These are phyloP conservation scores for Termitomyces sp. DNA, from an alignment of 768 basidiomycete species.

Conservation along the genomic window DNA sequence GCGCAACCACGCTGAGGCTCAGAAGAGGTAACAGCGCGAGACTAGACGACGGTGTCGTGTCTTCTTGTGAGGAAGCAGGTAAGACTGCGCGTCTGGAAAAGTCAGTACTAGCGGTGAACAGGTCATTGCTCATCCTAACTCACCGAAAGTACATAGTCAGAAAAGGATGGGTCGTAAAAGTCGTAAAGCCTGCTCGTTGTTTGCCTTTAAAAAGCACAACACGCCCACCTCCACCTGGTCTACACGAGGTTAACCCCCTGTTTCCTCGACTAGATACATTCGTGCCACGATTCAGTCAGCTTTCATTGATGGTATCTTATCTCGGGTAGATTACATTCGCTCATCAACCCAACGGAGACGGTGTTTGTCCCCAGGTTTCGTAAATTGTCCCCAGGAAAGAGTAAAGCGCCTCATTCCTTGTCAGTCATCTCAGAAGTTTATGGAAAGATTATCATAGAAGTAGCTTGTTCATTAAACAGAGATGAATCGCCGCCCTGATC, in stretches of 20 bases:
- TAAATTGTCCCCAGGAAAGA: not conserved
- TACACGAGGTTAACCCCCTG: constrained; percentile 12
- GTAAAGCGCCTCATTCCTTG: not conserved
- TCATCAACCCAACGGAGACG: too few relatives aligned
- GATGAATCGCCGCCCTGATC: not conserved
- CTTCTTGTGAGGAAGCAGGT: constrained; percentile 5
- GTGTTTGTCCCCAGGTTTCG: too few relatives aligned
- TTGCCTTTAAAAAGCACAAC: constrained; percentile 10
- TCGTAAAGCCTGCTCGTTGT: constrained; percentile 6
- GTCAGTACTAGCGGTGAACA: not conserved
- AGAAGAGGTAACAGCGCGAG: constrained; percentile 12
- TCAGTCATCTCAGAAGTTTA: not conserved
- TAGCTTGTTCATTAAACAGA: not conserved
- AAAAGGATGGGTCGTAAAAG: constrained; percentile 8
- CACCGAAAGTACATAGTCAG: constrained; percentile 11
- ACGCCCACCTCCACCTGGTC: constrained; percentile 11
- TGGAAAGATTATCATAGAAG: not conserved
- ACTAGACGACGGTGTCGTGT: constrained; percentile 6
- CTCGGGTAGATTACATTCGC: constrained; percentile 2
- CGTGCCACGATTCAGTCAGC: constrained; percentile 5
- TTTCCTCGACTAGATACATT: not conserved
- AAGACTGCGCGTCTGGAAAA: constrained; percentile 11
- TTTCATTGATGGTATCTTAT: constrained; percentile 12
- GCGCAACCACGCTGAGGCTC: constrained; percentile 10
- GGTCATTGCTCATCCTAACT: not conserved